Conservation (phyloP, 495 filamentous ascomycete genomes). For the Trichoderma parareesei region DNA sequence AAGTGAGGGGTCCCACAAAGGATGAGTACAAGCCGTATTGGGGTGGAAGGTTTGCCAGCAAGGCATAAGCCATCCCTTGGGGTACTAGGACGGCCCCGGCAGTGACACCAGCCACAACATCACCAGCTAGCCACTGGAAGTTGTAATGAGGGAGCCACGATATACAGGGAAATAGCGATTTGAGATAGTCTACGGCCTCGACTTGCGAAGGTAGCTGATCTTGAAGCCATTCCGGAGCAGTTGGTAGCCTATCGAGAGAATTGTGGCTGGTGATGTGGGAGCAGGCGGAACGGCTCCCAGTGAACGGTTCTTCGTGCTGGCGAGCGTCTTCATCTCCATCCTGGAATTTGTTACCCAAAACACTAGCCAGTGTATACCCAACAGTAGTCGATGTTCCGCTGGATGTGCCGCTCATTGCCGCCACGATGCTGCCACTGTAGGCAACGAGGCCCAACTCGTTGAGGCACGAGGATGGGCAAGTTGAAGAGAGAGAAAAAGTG, state of each 20-base stretch:
- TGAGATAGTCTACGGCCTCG: slow-evolving; percentile 50
- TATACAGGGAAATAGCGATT: slow-evolving; percentile 75
- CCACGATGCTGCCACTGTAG: neutral
- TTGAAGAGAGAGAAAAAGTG: neutral
- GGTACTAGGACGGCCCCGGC: slow-evolving; percentile 94
- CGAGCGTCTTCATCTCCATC: slow-evolving; percentile 38
- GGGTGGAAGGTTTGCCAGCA: slow-evolving; percentile 65
- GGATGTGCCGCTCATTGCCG: neutral
- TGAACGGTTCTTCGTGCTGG: slow-evolving; percentile 42
- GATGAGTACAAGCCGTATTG: slow-evolving; percentile 93
- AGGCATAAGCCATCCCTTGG: slow-evolving; percentile 95
- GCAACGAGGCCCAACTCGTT: neutral
- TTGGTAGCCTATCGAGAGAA: slow-evolving; percentile 80
- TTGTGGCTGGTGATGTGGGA: slow-evolving; percentile 68
- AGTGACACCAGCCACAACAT: slow-evolving; percentile 92
- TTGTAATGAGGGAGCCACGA: slow-evolving; percentile 89
- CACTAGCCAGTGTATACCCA: slow-evolving; percentile 68
- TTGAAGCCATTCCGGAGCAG: slow-evolving; percentile 59
- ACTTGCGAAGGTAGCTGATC: slow-evolving; percentile 49
- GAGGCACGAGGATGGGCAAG: neutral
- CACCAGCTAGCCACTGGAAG: slow-evolving; percentile 75
- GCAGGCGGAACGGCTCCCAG: slow-evolving; percentile 69
- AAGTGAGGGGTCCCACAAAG: slow-evolving; percentile 93
- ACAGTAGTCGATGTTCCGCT: slow-evolving; percentile 29
- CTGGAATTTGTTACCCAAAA: slow-evolving; percentile 78